Evolutionary conservation across 2,329 filamentous ascomycete genomes (phyloP).

Genomic region (Coniochaeta sp.): DNA sequence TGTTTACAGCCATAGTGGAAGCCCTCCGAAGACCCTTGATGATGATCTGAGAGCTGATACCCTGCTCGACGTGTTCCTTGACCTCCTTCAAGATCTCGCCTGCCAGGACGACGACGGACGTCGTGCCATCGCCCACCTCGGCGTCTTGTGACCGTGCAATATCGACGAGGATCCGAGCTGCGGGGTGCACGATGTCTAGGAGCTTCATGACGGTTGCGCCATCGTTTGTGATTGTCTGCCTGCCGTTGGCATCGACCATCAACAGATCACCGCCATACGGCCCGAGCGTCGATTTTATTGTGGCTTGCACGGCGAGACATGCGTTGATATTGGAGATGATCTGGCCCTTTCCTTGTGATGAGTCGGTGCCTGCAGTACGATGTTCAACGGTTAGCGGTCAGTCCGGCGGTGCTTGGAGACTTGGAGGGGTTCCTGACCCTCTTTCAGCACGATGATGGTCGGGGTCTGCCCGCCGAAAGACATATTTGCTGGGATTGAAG

Average conservation of each 20-base stretch:
- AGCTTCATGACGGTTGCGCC: slow-evolving; percentile 99
- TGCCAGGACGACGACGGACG: slow-evolving; percentile 93
- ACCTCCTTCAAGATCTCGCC: slow-evolving; percentile 96
- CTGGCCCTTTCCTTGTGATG: slow-evolving; percentile 94
- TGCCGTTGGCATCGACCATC: slow-evolving; percentile 92
- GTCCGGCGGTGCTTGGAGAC: neutral
- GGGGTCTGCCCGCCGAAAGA: slow-evolving; percentile 20
- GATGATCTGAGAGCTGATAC: slow-evolving; percentile 94
- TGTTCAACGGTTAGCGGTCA: slow-evolving; percentile 8
- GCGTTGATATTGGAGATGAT: slow-evolving; percentile 98
- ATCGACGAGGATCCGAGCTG: slow-evolving; percentile 93
- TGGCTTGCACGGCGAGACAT: slow-evolving; percentile 89
- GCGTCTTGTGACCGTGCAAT: slow-evolving; percentile 98
- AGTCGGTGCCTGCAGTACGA: slow-evolving; percentile 69
- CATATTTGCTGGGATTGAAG: slow-evolving; percentile 10
- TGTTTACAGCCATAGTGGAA: slow-evolving; percentile 88
- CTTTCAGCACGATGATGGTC: slow-evolving; percentile 21
- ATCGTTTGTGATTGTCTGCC: slow-evolving; percentile 97
- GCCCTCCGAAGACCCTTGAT: slow-evolving; percentile 92
- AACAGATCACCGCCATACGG: slow-evolving; percentile 95
- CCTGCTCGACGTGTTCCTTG: slow-evolving; percentile 92
- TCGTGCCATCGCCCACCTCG: slow-evolving; percentile 96
- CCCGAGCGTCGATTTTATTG: slow-evolving; percentile 90
- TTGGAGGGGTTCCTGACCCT: slow-evolving; percentile 18
- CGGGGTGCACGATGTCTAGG: slow-evolving; percentile 96